Evolutionary conservation across 2,329 filamentous ascomycete genomes (phyloP).

Genomic region (Juglanconis juglandina): DNA sequence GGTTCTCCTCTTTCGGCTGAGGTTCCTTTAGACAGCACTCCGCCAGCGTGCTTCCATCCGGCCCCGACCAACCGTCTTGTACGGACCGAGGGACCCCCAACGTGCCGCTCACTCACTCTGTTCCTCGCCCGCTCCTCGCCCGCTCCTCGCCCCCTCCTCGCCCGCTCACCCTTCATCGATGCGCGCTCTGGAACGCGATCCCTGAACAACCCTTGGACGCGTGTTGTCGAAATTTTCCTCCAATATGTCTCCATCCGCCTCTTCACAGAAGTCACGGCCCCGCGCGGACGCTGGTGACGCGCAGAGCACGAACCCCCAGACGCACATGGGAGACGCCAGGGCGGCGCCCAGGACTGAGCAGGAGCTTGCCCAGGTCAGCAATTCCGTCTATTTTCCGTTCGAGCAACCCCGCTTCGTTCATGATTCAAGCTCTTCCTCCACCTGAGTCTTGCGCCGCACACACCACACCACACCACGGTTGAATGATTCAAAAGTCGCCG

Average conservation of each 20-base stretch:
- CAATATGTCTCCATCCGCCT: neutral
- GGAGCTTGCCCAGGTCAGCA: slow-evolving; percentile 16
- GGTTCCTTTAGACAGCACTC: too few relatives aligned
- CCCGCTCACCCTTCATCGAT: too few relatives aligned
- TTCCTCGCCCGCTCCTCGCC: too few relatives aligned
- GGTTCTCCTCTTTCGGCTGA: too few relatives aligned
- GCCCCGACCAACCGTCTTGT: too few relatives aligned
- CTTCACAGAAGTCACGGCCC: slow-evolving; percentile 7
- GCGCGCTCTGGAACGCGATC: too few relatives aligned
- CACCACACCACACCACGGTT: neutral
- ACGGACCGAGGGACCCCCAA: too few relatives aligned
- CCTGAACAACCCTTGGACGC: too few relatives aligned
- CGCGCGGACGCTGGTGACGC: neutral
- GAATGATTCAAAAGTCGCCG: neutral
- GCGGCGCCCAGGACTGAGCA: slow-evolving; percentile 12
- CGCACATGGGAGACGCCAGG: neutral
- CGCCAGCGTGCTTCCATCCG: too few relatives aligned
- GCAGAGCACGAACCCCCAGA: neutral
- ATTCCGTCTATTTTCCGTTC: neutral
- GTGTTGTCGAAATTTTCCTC: too few relatives aligned
- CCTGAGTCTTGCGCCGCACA: neutral
- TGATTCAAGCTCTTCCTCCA: neutral
- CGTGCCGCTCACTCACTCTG: too few relatives aligned
- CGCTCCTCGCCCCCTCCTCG: too few relatives aligned
- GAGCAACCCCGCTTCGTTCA: neutral